These are phyloP conservation scores for Haplosporangium gracile DNA, from an alignment of 192 early-diverging fungal genomes.

Conservation along the genomic window DNA sequence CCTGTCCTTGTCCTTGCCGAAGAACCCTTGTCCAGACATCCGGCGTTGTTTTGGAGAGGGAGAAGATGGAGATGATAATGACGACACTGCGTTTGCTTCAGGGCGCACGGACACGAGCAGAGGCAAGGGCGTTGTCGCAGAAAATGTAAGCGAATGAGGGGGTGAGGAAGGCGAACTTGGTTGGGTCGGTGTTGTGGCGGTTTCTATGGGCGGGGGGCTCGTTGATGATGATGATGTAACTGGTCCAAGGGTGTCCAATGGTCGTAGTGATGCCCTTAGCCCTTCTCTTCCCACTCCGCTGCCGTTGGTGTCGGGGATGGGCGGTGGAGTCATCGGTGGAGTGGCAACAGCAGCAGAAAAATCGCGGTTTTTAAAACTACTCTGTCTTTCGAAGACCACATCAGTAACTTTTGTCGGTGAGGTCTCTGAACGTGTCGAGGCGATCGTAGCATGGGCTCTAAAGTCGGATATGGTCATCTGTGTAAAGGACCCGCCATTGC, in stretches of 20 bases:
- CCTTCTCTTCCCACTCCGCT: background rate
- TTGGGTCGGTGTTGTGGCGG: background rate
- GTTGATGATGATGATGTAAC: slow-evolving; percentile 5
- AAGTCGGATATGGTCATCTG: slow-evolving; percentile 32
- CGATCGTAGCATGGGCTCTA: slow-evolving; percentile 36
- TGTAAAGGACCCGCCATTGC: background rate
- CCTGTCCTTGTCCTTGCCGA: background rate
- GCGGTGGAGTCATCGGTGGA: background rate
- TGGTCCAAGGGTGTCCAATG: slow-evolving; percentile 10
- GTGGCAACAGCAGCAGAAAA: background rate
- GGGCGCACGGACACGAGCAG: background rate
- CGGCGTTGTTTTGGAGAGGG: background rate
- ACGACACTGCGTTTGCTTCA: background rate
- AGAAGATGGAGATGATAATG: background rate
- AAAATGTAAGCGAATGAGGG: background rate
- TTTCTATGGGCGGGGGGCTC: background rate
- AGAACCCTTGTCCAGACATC: background rate
- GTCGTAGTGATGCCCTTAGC: background rate
- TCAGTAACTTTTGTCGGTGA: slow-evolving; percentile 30
- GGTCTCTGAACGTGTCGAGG: slow-evolving; percentile 16
- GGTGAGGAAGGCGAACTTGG: background rate
- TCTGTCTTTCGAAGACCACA: slow-evolving; percentile 21
- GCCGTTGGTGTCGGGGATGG: background rate
- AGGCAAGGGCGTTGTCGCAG: background rate
- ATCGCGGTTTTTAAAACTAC: background rate